These are phyloP conservation scores for Vigna hirtella DNA, from an alignment of 306 rosid genomes.

Conservation along the genomic window DNA sequence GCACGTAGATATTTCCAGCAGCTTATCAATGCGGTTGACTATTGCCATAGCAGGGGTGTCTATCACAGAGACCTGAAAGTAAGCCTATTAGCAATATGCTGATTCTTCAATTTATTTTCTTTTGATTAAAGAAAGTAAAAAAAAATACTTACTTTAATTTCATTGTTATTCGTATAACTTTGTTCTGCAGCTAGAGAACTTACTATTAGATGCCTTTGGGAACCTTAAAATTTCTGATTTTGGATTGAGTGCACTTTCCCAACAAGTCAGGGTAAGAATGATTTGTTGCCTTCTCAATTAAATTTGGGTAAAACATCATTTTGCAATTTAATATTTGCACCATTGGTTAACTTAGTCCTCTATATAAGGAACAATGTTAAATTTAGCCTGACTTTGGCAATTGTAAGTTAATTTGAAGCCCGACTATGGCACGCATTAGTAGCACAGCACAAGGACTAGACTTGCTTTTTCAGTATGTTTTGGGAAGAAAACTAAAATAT, in stretches of 20 bases:
- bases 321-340: not conserved
- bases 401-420: not conserved
- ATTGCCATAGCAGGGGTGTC: slow-evolving; percentile 95
- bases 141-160: slow-evolving; percentile 1
- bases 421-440: not conserved
- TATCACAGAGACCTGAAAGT: slow-evolving; percentile 91
- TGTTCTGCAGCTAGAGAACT: slow-evolving; percentile 80
- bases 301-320: slow-evolving; percentile 22
- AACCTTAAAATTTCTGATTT: slow-evolving; percentile 90
- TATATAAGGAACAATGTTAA: not conserved
- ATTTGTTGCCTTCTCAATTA: slow-evolving; percentile 30
- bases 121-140: not conserved
- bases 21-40: slow-evolving; percentile 88
- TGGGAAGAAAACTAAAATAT: not conserved
- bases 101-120: not conserved
- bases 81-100: slow-evolving; percentile 8
- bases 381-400: not conserved
- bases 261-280: slow-evolving; percentile 74
- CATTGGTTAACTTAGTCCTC: not conserved
- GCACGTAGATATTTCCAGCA: slow-evolving; percentile 88
- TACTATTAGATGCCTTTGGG: slow-evolving; percentile 73
- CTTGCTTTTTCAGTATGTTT: slow-evolving; percentile 5
- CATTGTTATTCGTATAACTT: slow-evolving; percentile 29
- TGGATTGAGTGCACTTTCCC: slow-evolving; percentile 86
- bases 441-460: not conserved